phyloP scores from a whole-genome alignment of 73 alveolate species.

The Paramecium sonneborni region DNA sequence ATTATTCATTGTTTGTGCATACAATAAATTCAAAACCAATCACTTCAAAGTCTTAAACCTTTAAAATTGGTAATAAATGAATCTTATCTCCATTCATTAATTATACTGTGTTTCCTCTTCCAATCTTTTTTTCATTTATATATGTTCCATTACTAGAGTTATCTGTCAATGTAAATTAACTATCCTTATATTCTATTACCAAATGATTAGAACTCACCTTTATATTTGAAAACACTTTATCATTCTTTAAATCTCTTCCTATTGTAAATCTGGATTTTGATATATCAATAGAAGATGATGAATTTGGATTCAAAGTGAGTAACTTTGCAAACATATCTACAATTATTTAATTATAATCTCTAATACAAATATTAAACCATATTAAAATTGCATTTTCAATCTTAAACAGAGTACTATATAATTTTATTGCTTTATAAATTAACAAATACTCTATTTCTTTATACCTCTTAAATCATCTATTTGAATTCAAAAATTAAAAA shows the following conservation, averaged over 20 bases:
- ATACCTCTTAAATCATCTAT: too few relatives aligned
- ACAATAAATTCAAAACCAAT: background rate
- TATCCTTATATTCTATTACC: background rate
- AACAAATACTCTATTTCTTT: too few relatives aligned
- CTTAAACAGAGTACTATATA: too few relatives aligned
- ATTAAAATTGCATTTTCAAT: background rate
- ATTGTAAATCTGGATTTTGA: background rate
- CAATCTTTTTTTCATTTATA: slow-evolving; percentile 16
- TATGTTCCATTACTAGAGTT: slow-evolving; percentile 11
- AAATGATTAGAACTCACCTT: background rate
- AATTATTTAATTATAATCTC: background rate
- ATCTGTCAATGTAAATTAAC: background rate
- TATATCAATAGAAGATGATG: background rate
- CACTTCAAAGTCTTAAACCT: background rate
- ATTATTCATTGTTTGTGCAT: background rate
- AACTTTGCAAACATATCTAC: background rate
- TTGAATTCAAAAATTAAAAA: too few relatives aligned
- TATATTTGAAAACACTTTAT: background rate
- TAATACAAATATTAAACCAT: background rate
- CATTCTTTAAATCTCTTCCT: background rate
- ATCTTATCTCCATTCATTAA: slow-evolving; percentile 4
- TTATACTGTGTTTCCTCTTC: background rate
- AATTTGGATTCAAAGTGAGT: background rate
- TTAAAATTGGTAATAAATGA: background rate
- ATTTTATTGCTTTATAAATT: too few relatives aligned